Base-by-base conservation (phyloP, 768 basidiomycete genomes). In the Butyriboletus loyo region DNA sequence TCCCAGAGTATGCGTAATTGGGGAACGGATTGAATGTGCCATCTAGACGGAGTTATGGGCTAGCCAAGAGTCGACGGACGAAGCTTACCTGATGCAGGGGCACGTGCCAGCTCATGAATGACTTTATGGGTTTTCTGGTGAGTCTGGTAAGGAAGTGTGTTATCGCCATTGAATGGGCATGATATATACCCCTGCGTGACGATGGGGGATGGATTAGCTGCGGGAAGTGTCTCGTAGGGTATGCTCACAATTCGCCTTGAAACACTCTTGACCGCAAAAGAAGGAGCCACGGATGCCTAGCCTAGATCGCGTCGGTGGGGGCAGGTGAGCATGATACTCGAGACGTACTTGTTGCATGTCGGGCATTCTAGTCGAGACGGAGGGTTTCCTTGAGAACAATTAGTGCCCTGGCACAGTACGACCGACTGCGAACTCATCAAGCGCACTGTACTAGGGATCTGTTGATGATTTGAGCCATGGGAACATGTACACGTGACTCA, bases 211-310 rank as follows among this genome's bases (percentile, higher is more conserved):
- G 36, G 46, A 42, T 52, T 7, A 54, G 35, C 10, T n/a, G 13
- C 17, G 7, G 22, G 10, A 17, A 4, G 21, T 7, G 4, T 34
- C 22, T 36, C 6, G 46, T 11, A 17, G 8, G 9, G 30, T 19
- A 7, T 35, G 77, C 93, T 76, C 69, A 95, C 96, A 98, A 69
- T 82, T 87, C 42, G 85, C 81, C 72, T 97, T 98, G 82, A 98
- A 98, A 73, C 96, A 98, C 46, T 90, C 92, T 71, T 98, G 96
- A 24, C 86, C 84, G 59, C 96, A 98, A 73, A 95, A 98, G 67
- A 87, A 89, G 30, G 90, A 92, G 28, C 90, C 89, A 43, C 77
- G 79, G 57, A 93, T 86, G 46, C 87, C 89, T 31, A 92, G 76
- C 67, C 90, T 92, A 59, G 34, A 54, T 53, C 24, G 42, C 14